phyloP scores from a whole-genome alignment of 345 rosid species.

The Clausena lansium region DNA sequence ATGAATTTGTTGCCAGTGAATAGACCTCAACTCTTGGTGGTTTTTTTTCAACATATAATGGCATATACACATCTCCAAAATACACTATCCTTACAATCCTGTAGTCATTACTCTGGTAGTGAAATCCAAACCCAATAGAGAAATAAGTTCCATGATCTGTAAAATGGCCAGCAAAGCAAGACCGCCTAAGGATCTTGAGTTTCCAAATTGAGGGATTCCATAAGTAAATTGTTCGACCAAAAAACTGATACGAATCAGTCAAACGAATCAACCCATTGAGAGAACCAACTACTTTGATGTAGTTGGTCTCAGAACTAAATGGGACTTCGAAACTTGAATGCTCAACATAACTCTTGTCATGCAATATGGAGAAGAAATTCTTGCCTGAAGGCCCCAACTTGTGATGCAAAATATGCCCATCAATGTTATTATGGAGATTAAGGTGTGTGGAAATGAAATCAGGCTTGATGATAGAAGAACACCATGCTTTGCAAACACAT shows the following conservation, averaged over 20 bases:
- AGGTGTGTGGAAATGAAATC: not conserved
- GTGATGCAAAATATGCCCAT: not conserved
- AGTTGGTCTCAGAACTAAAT: not conserved
- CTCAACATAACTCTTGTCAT: not conserved
- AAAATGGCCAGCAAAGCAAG: not conserved
- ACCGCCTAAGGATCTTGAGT: not conserved
- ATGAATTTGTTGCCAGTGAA: not conserved
- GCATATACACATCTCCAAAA: not conserved
- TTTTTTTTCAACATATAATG: not conserved
- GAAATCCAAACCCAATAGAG: not conserved
- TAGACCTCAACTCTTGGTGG: not conserved
- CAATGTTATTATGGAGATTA: not conserved
- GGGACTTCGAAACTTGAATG: not conserved
- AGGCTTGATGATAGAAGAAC: not conserved
- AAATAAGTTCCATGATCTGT: not conserved
- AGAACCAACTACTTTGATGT: slow-evolving; percentile 5
- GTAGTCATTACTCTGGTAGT: not conserved
- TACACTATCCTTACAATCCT: slow-evolving; percentile 3
- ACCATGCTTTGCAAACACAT: slow-evolving; percentile 1
- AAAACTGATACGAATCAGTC: not conserved
- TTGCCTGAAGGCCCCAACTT: not conserved
- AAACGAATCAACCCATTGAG: slow-evolving; percentile 10
- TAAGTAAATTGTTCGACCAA: slow-evolving; percentile 9
- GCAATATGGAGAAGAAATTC: not conserved
- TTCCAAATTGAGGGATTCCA: slow-evolving; percentile 4